phyloP scores from a whole-genome alignment of 768 basidiomycete genomes.

The Hemileccinum rubropunctum region DNA sequence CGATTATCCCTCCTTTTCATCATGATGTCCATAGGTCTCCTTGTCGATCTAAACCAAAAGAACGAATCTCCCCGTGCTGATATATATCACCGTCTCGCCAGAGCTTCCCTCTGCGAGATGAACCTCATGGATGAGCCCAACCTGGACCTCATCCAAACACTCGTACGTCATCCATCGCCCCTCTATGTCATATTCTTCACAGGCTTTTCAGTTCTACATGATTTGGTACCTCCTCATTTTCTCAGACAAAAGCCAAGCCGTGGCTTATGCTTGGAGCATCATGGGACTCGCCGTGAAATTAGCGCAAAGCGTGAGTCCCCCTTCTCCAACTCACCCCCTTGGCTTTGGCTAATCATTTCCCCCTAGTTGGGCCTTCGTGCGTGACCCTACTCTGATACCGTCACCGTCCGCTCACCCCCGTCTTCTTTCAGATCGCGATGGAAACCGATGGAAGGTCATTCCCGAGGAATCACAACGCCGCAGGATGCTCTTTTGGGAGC shows the following conservation, averaged over 20 bases:
- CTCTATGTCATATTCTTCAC: conserved; percentile 30
- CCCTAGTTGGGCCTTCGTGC: conserved; percentile 64
- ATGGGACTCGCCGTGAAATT: conserved; percentile 74
- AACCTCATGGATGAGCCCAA: conserved; percentile 75
- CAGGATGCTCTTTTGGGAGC: conserved; percentile 70
- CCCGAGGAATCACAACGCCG: conserved; percentile 73
- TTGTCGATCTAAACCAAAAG: conserved; percentile 59
- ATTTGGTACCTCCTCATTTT: conserved; percentile 73
- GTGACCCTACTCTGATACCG: conserved; percentile 22
- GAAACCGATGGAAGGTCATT: conserved; percentile 58
- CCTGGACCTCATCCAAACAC: conserved; percentile 65
- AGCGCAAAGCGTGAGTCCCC: conserved; percentile 60
- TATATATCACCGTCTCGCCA: conserved; percentile 62
- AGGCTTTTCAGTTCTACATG: conserved; percentile 59
- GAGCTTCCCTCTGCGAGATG: conserved; percentile 68
- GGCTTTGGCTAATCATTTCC: conserved; percentile 3
- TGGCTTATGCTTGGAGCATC: conserved; percentile 73
- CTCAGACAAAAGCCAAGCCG: conserved; percentile 69
- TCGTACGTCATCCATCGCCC: conserved; percentile 40
- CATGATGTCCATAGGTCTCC: conserved; percentile 68
- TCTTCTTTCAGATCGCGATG: conserved; percentile 58
- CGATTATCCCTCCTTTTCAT: conserved; percentile 66
- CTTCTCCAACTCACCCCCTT: background rate
- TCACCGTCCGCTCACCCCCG: conserved; percentile 23
- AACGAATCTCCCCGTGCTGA: conserved; percentile 58